Base-by-base conservation (phyloP, 345 rosid genomes). In the Abelmoschus esculentus region DNA sequence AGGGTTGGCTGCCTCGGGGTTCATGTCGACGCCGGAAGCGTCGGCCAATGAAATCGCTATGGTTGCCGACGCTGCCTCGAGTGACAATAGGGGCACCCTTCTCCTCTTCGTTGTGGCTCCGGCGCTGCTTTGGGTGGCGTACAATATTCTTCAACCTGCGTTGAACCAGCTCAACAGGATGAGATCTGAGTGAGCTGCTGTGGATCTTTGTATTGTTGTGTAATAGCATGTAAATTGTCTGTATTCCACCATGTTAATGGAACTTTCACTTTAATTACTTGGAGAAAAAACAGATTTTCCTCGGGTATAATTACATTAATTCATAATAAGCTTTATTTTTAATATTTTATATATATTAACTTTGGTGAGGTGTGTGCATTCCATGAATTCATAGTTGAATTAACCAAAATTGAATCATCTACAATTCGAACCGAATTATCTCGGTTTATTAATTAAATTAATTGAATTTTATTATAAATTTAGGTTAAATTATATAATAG, bases 121-220 rank as follows among this genome's bases (percentile, higher is more conserved):
- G 6, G 98, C 98, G 0, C 70, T 93, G 36, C 88, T 91, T 15
- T 93, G 97, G 98, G 98, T 93, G 68, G 88, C 84, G 9, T 93
- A 86, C 86, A 93, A 93, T 52, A 93, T 93, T 60, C 79, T 91
- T 75, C 97, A 91, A 74, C 98, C 98, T 2, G 98, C 98, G 47
- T 78, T 93, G 88, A 93, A 93, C 89, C 98, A 93, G 71, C 72
- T 91, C 81, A 86, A 91, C 83, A 81, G 71, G 76, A 93, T 93
- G 98, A 87, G 96, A 82, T 86, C 95, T 63, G 18, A 72, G 71
- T 82, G 68, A 74, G 52, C 11, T 34, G 2, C 6, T 50, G 46
- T 50, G 46, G 38, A 73, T 22, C 70, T 19, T 15, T 60, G 18
- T 56, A 49, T 49, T 15, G 36, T 50, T 52, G 76, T 66, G 70